phyloP scores from a whole-genome alignment of 176 grass and related monocot genomes.

The Saccharum officinarum region DNA sequence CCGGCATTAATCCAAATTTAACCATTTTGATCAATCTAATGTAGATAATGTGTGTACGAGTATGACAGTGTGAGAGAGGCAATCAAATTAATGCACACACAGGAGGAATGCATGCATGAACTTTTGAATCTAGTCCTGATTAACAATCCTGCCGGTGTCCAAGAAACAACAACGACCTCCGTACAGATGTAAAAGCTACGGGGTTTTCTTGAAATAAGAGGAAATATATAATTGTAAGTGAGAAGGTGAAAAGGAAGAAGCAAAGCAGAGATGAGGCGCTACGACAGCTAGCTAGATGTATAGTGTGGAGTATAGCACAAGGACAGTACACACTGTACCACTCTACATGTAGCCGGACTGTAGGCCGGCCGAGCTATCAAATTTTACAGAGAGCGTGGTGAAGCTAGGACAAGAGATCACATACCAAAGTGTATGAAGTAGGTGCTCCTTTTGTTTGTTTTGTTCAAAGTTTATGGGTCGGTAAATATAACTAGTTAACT shows the following conservation, averaged over 20 bases:
- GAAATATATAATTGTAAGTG: neutral
- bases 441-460: neutral
- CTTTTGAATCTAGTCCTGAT: constrained; percentile 14
- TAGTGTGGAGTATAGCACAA: constrained; percentile 30
- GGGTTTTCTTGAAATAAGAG: constrained; percentile 3
- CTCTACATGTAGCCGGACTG: constrained; percentile 43
- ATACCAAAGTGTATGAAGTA: constrained; percentile 22
- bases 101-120: neutral
- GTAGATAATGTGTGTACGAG: neutral
- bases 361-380: constrained; percentile 45
- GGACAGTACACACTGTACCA: constrained; percentile 53
- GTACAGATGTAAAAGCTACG: neutral
- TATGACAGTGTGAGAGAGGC: neutral
- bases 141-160: neutral
- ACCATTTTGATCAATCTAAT: neutral
- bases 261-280: constrained; percentile 46
- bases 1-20: neutral
- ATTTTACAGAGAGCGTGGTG: constrained; percentile 25
- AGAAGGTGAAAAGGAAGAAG: constrained; percentile 27
- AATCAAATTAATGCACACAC: neutral
- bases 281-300: constrained; percentile 25
- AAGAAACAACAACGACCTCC: neutral
- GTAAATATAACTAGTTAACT: neutral
- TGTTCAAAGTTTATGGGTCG: neutral
- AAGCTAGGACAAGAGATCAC: constrained; percentile 46